Conservation (phyloP, 306 rosid species). For the Hippophae gyantsensis region DNA sequence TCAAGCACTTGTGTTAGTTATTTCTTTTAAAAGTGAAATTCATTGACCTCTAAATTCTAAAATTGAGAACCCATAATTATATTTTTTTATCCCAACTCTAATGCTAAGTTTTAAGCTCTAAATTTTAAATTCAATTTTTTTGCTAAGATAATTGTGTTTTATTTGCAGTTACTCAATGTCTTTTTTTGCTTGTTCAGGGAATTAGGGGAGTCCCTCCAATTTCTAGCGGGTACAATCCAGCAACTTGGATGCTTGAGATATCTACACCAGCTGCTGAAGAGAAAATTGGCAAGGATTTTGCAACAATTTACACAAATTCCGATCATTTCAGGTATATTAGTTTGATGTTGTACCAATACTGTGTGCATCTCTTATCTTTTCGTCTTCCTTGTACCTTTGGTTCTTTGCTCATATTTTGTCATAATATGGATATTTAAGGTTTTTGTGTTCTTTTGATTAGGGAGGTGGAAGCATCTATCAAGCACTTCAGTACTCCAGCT, state of each 20-base stretch:
- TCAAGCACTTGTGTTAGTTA: too few relatives aligned
- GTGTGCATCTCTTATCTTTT: slow-evolving; percentile 2
- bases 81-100: too few relatives aligned
- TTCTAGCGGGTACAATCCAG: slow-evolving; percentile 68
- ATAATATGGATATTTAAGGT: not conserved
- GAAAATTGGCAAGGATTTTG: slow-evolving; percentile 51
- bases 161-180: slow-evolving; percentile 2
- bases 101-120: too few relatives aligned
- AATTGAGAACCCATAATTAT: too few relatives aligned
- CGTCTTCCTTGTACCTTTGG: not conserved
- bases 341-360: slow-evolving; percentile 6
- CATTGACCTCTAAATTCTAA: too few relatives aligned
- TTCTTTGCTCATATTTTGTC: slow-evolving; percentile 1
- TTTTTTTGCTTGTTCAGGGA: slow-evolving; percentile 31
- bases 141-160: too few relatives aligned
- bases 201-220: slow-evolving; percentile 47
- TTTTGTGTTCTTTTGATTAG: slow-evolving; percentile 25
- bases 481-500: slow-evolving; percentile 45
- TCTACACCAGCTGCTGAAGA: slow-evolving; percentile 65
- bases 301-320: slow-evolving; percentile 46
- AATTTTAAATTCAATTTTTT: too few relatives aligned
- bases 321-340: slow-evolving; percentile 45
- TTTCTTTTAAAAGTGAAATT: too few relatives aligned
- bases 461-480: slow-evolving; percentile 60
- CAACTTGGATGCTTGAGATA: slow-evolving; percentile 93